phyloP scores from a whole-genome alignment of 2,329 filamentous ascomycete species.

The Amphichorda felina region DNA sequence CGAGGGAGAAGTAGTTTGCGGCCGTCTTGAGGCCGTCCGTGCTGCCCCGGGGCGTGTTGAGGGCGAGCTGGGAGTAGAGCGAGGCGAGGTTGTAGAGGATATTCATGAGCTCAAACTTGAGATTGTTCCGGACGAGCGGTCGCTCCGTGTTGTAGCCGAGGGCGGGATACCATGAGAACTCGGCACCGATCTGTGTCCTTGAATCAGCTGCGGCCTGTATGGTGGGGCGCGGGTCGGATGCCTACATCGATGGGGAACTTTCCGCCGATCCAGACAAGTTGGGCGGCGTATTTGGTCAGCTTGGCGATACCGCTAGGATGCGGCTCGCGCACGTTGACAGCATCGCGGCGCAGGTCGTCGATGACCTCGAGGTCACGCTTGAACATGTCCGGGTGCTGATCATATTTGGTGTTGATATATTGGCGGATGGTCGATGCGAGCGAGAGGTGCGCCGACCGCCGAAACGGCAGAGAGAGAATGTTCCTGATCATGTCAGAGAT shows the following conservation, averaged over 20 bases:
- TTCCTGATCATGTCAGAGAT: conserved; percentile 22
- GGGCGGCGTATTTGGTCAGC: conserved; percentile 82
- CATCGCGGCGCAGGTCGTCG: conserved; percentile 70
- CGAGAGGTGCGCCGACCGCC: conserved; percentile 67
- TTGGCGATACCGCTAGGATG: conserved; percentile 79
- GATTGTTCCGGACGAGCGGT: conserved; percentile 53
- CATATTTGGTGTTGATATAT: conserved; percentile 97
- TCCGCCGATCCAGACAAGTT: conserved; percentile 83
- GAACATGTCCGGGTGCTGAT: conserved; percentile 97
- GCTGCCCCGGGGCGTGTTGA: conserved; percentile 58
- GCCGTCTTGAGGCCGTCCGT: conserved; percentile 78
- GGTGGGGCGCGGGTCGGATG: background rate
- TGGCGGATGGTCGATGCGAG: conserved; percentile 76
- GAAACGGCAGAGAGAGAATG: conserved; percentile 75
- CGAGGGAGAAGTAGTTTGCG: conserved; percentile 79
- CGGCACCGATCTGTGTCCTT: conserved; percentile 64
- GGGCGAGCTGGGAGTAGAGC: conserved; percentile 85
- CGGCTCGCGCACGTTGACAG: conserved; percentile 79
- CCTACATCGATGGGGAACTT: conserved; percentile 90
- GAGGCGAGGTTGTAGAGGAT: conserved; percentile 87
- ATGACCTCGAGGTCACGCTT: conserved; percentile 74
- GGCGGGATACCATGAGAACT: conserved; percentile 93
- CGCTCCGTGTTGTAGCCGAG: conserved; percentile 79
- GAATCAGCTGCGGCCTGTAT: too few species aligned
- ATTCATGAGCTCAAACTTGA: conserved; percentile 80